These are phyloP conservation scores for Fusarium aywerte DNA, from an alignment of 2,329 filamentous ascomycete genomes.

Conservation along the genomic window DNA sequence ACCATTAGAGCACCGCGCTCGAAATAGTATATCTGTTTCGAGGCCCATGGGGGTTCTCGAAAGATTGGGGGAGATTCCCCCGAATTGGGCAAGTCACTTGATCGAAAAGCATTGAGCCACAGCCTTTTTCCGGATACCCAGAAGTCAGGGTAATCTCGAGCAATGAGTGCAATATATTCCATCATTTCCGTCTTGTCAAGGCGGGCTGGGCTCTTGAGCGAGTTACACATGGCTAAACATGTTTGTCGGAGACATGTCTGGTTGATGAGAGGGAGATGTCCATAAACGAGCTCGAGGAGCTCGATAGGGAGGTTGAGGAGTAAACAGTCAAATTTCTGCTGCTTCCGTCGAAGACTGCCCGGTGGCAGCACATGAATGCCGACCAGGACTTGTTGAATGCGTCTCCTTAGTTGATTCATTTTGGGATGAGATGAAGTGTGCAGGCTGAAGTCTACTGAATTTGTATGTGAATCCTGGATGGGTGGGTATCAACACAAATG, in stretches of 20 bases:
- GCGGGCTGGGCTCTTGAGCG: background rate
- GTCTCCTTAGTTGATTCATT: background rate
- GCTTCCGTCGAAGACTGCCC: background rate
- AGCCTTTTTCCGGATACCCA: background rate
- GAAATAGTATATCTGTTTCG: fast-evolving
- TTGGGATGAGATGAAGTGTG: background rate
- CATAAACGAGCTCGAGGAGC: background rate
- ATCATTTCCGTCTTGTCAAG: background rate
- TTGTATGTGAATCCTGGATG: background rate
- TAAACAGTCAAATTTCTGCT: background rate
- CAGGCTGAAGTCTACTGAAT: too few relatives aligned
- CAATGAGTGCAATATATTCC: background rate
- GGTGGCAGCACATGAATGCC: too few relatives aligned
- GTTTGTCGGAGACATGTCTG: background rate
- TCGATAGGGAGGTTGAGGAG: constrained; percentile 5
- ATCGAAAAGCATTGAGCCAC: background rate
- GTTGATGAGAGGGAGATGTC: background rate
- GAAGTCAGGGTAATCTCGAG: background rate
- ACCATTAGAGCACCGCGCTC: background rate
- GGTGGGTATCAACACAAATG: background rate
- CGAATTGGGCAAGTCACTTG: background rate
- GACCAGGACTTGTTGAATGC: fast-evolving
- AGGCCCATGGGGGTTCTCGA: fast-evolving
- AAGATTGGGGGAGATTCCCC: background rate
- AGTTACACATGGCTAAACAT: background rate